Base-by-base conservation (phyloP, 495 filamentous ascomycete species). In the Bacidia gigantensis region DNA sequence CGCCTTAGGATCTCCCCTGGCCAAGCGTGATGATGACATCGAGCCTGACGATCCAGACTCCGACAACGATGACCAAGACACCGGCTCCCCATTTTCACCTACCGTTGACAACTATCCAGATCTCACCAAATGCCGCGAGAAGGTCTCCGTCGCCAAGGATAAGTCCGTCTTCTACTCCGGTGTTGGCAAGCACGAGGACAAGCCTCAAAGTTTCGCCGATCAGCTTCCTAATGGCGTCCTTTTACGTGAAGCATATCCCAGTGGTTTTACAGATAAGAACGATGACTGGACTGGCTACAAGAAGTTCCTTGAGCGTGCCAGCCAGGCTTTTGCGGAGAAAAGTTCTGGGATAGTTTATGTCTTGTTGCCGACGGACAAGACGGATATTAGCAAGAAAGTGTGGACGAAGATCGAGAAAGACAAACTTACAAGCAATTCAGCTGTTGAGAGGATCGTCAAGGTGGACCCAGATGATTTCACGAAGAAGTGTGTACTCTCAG, bases 111-210 rank as follows among this genome's bases (percentile, higher is more conserved):
- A 40, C 35, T 40, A 40, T 40, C 35, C 35, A n/a, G 35, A 40
- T 40, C 35, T 40, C n/a, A n/a, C 11, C 35, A 40, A 40, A 40
- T 40, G 35, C 35, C 35, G 35, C 35, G 35, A 40, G 35, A 40
- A 40, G 11, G 35, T 40, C 35, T 11, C 11, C n/a, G 35, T 40
- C n/a, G 35, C 48, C 48, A 32, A 50, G 17, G 48, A 25, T 23
- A 3, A 20, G 7, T 40, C 26, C 26, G 48, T 50, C 26, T 50
- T 50, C 48, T 50, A 24, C 48, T 50, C 48, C 48, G 48, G 26
- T 20, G 17, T 50, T 14, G 11, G 1, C 14, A 35, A 18, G 21
- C 18, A 12, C 48, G 7, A 50, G 41, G 25, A 9, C 3, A 40
- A 40, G 20, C 48, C 24, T 50, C 22, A n/a, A 3, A 40, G 41